Base-by-base conservation (phyloP, 371 early-diverging fungal genomes). In the Circinella umbellata region DNA sequence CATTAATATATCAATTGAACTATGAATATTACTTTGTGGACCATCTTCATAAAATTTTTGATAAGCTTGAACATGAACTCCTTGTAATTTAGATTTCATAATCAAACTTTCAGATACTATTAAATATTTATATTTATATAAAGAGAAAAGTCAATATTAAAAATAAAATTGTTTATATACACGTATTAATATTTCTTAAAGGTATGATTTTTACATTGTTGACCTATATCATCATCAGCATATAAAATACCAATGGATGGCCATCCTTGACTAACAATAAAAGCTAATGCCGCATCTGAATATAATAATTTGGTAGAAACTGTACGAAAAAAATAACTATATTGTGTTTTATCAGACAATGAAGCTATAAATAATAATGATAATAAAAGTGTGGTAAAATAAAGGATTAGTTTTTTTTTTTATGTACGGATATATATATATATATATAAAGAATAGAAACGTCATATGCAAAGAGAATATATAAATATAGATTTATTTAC, bases 321-420 rank as follows among this genome's bases (percentile, higher is more conserved):
- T 0, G 89, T 88, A 63, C 89, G 79, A 61, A 86, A 88, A 63
- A 88, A 88, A 49, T 86, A 84, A 4, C 79, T 73, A 72, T 86
- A 88, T 53, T 88, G 85, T 1, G 84, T 77, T 60, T 86, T 88
- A 66, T 77, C 86, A 4, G 89, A 87, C 20, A 88, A 60, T 36
- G 86, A 85, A 13, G 84, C 89, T 88, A 71, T 5, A 1, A 17
- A 65, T 54, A 20, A 38, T 42, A 69, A 51, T 20, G 3, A 65
- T 42, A 62, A 18, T 27, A 39, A 66, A 34, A 5, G 62, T 67
- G 13, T 36, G 0, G 53, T 51, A 63, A n/a, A n/a, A n/a, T n/a
- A n/a, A n/a, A n/a, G n/a, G n/a, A n/a, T n/a, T n/a, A n/a, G n/a
- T n/a, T n/a, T n/a, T n/a, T n/a, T n/a, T n/a, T n/a, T n/a, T n/a